These are phyloP conservation scores for Castanea sativa DNA, from an alignment of 306 rosid genomes.

Conservation along the genomic window DNA sequence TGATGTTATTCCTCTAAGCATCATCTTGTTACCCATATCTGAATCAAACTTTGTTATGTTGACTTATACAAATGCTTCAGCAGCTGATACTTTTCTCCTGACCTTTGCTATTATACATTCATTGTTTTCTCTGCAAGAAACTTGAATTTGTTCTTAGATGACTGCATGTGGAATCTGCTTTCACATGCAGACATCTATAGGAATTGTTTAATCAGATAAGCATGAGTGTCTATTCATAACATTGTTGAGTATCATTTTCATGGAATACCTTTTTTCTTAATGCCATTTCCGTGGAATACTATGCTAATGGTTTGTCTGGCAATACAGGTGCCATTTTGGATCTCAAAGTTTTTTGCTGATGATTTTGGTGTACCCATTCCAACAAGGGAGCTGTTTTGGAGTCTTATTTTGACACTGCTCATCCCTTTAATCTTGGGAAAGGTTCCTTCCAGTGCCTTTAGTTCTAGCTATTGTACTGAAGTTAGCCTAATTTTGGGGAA, in stretches of 20 bases:
- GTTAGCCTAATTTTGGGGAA: not conserved
- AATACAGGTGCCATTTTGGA: conserved; percentile 6
- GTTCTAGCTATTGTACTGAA: not conserved
- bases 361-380: conserved; percentile 7
- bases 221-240: not conserved
- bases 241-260: not conserved
- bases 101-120: not conserved
- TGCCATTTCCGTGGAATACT: not conserved
- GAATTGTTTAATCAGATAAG: not conserved
- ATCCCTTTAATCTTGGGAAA: conserved; percentile 3
- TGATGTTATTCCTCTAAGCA: not conserved
- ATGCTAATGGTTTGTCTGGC: not conserved
- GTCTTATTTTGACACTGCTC: not conserved
- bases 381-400: conserved; percentile 3
- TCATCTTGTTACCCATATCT: not conserved
- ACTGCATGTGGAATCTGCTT: not conserved
- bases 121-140: not conserved
- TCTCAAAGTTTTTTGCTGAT: not conserved
- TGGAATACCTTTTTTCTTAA: too few species aligned
- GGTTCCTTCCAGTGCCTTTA: not conserved
- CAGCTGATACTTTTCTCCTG: not conserved
- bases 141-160: not conserved
- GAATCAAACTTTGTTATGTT: not conserved
- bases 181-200: not conserved
- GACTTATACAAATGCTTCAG: not conserved